Base-by-base conservation (phyloP, 768 basidiomycete genomes). In the Lenzites betulinus region DNA sequence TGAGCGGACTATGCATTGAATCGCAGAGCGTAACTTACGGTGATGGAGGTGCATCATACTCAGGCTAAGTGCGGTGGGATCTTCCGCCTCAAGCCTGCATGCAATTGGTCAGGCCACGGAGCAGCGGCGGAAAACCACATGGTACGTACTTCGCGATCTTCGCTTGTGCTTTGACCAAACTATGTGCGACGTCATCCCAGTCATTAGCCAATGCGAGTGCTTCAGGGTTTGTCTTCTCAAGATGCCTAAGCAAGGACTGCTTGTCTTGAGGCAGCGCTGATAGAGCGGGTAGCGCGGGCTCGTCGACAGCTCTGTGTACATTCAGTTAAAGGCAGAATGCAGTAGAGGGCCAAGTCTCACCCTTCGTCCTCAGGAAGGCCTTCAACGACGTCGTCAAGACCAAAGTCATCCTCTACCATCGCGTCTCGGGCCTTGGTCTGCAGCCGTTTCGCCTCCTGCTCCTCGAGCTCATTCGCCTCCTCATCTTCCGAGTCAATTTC, bases 1-100 rank as follows among this genome's bases (percentile, higher is more conserved):
- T 51, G 23, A 55, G 39, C 4, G 23, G 44, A 20, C 22, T 33
- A 6, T 12, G 15, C 22, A 23, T 16, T 15, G 35, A 8, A 47
- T 43, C 6, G 30, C n/a, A 39, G 54, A 20, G 54, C 58, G 57
- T 25, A 16, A 81, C 93, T 74, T 70, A 94, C 95, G 95, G 70
- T 96, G 92, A 75, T 96, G 88, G 44, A 95, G 76, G 70, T 95
- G 90, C 51, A 87, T 74, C 79, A 95, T 84, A 51, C 90, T 90
- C 25, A 86, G 76, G 57, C 77, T 80, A 4, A 86, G 76, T n/a
- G 79, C 68, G 48, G 89, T 83, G 0, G 82, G 71, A 44, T 79
- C 75, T 28, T 79, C 72, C 15, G 74, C 67, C 59, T 84, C 75
- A 18, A 84, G 60, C 52, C 90, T 92, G 67, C 7, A 28, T 13